These are phyloP conservation scores for Aspergillus sp. DNA, from an alignment of 2,329 filamentous ascomycete species.

Conservation along the genomic window DNA sequence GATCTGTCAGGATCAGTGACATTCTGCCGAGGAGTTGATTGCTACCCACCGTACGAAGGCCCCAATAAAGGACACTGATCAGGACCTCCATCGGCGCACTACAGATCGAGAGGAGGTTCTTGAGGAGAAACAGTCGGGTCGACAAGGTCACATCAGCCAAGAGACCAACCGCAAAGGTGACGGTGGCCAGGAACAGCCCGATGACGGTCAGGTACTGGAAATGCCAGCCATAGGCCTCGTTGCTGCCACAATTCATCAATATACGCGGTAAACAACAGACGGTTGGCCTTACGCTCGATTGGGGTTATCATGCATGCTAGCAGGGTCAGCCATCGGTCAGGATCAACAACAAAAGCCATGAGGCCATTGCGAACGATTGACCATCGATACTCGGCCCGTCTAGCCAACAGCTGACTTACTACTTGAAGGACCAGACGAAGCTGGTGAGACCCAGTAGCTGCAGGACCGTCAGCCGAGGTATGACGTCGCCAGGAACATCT, in stretches of 20 bases:
- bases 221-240: constrained; percentile 64
- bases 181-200: constrained; percentile 55
- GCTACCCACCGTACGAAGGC: constrained; percentile 48
- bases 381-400: not conserved
- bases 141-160: constrained; percentile 57
- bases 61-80: constrained; percentile 62
- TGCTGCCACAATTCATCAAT: constrained; percentile 36
- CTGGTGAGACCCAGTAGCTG: constrained; percentile 42
- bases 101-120: constrained; percentile 58
- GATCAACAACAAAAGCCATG: not conserved
- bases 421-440: constrained; percentile 47
- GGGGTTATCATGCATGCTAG: constrained; percentile 43
- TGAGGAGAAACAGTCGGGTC: constrained; percentile 52
- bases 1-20: constrained; percentile 26
- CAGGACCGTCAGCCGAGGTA: constrained; percentile 17
- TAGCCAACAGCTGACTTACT: constrained; percentile 27
- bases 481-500: constrained; percentile 1
- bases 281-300: constrained; percentile 37
- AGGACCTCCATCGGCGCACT: constrained; percentile 61
- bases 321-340: constrained; percentile 7
- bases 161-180: constrained; percentile 55
- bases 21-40: not conserved
- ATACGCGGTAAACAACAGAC: not conserved
- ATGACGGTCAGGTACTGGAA: constrained; percentile 65
- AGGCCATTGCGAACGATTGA: not conserved